Base-by-base conservation (phyloP, 441 rosid species). In the Bocquillonia castaneifolia region DNA sequence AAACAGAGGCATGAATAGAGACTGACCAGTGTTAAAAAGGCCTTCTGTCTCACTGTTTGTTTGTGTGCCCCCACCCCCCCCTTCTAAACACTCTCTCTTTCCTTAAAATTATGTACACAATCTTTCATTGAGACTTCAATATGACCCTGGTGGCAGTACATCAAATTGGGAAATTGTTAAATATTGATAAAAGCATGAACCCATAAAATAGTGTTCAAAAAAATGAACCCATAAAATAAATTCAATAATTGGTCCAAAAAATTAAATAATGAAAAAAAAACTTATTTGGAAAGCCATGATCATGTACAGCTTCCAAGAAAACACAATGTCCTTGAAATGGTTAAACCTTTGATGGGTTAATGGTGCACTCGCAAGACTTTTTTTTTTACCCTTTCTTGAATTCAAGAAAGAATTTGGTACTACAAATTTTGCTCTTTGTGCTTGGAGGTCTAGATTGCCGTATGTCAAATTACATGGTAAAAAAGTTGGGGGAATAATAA, bases 1-100 rank as follows among this genome's bases (percentile, higher is more conserved):
- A 52, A 31, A 47, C 32, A 20, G 44, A 31, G 45, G 67, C 67
- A 64, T 64, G 45, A 64, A 37, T 22, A 20, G 69, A 52, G 69
- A 52, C 50, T 52, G 50, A 5, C 2, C 34, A 51, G 34, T 34
- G 58, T 65, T 64, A 2, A 22, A 44, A 64, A 64, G 57, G 69
- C 9, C 22, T 36, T 51, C 18, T 52, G 69, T 65, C 48, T 65
- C 28, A 63, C 50, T 51, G 57, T 47, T 63, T 32, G 18, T 7
- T n/a, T 64, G 0, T 28, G 22, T 36, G 50, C 52, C 69, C 48
- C 59, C 59, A 23, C 34, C 29, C 3, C 40, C 66, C 40, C 63
- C 10, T 39, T 10, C 51, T 39, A 50, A n/a, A 37, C 22, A 12
- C 53, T 13, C 10, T 25, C 17, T 22, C 15, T 60, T 6, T 7